phyloP scores from a whole-genome alignment of 2,329 filamentous ascomycete species.

The Penicillium occitanis region DNA sequence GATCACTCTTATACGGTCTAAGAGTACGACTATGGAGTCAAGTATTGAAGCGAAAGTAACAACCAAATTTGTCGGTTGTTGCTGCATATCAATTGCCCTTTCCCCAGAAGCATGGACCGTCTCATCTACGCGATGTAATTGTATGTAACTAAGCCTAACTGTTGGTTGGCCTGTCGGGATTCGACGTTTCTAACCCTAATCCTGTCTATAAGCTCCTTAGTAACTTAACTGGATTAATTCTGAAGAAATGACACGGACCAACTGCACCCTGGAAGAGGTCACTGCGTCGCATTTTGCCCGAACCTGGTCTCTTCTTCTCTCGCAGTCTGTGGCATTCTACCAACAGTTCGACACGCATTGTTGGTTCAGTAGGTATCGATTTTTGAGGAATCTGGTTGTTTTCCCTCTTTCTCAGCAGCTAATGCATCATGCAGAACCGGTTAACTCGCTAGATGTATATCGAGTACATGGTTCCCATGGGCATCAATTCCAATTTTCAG shows the following conservation, averaged over 20 bases:
- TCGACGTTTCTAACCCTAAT: conserved; percentile 4
- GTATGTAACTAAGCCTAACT: no score
- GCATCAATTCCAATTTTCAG: background rate
- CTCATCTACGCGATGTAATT: background rate
- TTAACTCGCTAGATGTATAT: background rate
- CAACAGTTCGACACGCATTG: background rate
- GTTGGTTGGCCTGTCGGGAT: background rate
- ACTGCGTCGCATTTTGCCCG: conserved; percentile 1
- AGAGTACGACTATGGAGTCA: no score
- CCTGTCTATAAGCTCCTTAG: background rate
- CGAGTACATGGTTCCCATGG: background rate
- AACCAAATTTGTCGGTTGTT: background rate
- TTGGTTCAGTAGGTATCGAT: background rate
- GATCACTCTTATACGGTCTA: background rate
- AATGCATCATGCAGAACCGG: conserved; percentile 1
- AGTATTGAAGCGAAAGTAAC: background rate
- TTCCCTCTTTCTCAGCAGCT: background rate
- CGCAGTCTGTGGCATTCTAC: background rate
- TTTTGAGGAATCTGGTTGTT: background rate
- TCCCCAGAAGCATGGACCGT: background rate
- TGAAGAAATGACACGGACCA: conserved; percentile 1
- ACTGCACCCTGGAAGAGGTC: conserved; percentile 1
- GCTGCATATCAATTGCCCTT: background rate
- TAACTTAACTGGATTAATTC: background rate
- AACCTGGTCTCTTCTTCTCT: background rate